These are phyloP conservation scores for Trametes cubensis DNA, from an alignment of 768 basidiomycete species.

Conservation along the genomic window DNA sequence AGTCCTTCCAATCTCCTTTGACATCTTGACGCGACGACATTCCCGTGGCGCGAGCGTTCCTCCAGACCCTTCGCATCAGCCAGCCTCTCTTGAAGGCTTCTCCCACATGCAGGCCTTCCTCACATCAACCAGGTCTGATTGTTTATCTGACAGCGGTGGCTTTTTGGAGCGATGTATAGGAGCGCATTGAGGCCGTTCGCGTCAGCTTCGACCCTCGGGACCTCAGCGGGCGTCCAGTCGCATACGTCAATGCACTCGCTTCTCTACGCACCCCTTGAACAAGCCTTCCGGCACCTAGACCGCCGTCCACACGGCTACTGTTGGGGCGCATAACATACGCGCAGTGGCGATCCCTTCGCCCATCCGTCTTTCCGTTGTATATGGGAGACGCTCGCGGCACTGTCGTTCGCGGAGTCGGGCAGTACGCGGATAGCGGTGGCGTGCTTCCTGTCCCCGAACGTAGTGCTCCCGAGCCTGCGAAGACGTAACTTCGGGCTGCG, in stretches of 20 bases:
- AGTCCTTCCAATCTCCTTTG: neutral
- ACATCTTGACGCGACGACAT: neutral
- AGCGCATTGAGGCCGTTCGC: conserved; percentile 8
- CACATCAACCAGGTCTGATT: neutral
- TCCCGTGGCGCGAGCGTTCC: neutral
- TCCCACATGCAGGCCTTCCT: neutral
- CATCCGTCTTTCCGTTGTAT: too few relatives aligned
- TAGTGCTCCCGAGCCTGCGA: conserved; percentile 2
- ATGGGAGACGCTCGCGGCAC: neutral
- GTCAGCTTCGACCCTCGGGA: neutral
- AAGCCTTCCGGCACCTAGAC: neutral
- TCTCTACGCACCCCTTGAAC: neutral
- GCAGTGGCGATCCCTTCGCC: too few relatives aligned
- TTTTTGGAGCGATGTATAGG: neutral
- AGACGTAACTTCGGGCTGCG: conserved; percentile 2
- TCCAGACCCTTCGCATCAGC: neutral
- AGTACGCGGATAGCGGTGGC: neutral
- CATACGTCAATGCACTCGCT: neutral
- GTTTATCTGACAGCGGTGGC: conserved; percentile 10
- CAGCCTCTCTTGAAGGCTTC: neutral
- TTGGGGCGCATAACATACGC: too few relatives aligned
- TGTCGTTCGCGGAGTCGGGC: neutral
- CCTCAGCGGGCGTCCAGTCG: neutral
- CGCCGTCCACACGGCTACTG: too few relatives aligned
- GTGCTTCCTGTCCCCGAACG: neutral